Evolutionary conservation across 208 protist species (phyloP).

Genomic region (Willaertia magna): DNA sequence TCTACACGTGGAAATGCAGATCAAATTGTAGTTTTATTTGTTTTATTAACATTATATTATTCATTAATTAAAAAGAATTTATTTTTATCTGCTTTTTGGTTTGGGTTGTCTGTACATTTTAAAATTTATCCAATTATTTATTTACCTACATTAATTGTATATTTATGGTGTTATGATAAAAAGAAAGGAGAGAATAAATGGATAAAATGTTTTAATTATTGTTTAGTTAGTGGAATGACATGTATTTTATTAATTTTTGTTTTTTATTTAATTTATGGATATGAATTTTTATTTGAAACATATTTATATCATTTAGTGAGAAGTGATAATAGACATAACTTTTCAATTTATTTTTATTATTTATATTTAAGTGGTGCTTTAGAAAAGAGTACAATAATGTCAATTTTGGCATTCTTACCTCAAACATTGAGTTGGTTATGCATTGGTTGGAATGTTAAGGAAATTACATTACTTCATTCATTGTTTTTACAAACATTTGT

Average conservation of each 20-base stretch:
- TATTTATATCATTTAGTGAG: slow-evolving; percentile 32
- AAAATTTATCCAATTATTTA: slow-evolving; percentile 84
- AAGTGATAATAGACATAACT: slow-evolving; percentile 58
- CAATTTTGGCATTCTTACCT: slow-evolving; percentile 56
- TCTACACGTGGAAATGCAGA: slow-evolving; percentile 83
- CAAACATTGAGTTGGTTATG: slow-evolving; percentile 36
- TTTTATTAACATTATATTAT: slow-evolving; percentile 55
- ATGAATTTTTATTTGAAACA: slow-evolving; percentile 28
- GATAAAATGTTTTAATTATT: slow-evolving; percentile 34
- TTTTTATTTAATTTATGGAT: slow-evolving; percentile 48
- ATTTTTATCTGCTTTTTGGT: slow-evolving; percentile 12
- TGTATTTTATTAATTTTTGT: slow-evolving; percentile 43
- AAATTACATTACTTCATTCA: slow-evolving; percentile 52
- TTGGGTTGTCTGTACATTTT: slow-evolving; percentile 38
- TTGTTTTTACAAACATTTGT: slow-evolving; percentile 58
- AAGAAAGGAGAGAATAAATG: no score
- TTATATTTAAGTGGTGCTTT: slow-evolving; percentile 54
- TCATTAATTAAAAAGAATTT: slow-evolving; percentile 33
- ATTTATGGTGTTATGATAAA: slow-evolving; percentile 3
- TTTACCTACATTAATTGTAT: slow-evolving; percentile 44
- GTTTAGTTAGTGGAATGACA: slow-evolving; percentile 32
- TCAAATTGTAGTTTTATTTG: slow-evolving; percentile 65
- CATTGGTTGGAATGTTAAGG: slow-evolving; percentile 49
- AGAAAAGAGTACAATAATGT: neutral
- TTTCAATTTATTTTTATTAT: slow-evolving; percentile 72